Base-by-base conservation (phyloP, 2,329 filamentous ascomycete genomes). In the Neofusicoccum cordaticola region DNA sequence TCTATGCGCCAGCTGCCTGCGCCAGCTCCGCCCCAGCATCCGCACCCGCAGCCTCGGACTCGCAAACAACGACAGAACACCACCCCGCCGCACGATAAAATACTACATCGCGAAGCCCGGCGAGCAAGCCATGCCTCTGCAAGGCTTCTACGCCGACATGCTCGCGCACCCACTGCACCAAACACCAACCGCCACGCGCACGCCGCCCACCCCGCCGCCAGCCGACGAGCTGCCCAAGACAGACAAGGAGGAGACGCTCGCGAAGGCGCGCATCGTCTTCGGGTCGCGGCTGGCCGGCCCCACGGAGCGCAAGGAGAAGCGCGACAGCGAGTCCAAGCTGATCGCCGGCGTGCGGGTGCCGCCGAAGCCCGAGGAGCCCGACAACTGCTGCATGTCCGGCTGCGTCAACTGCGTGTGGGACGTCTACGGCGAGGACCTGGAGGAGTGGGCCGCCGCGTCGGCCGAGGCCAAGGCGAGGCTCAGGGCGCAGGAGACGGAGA, bases 371-470 rank as follows among this genome's bases (percentile, higher is more conserved):
- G 84, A 87, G 53, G 94, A 99, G 78, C 95, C 95, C 3, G 95
- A 98, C 72, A 97, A 99, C 74, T 99, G 95, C 84, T 99, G 95
- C 79, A 99, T 99, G 95, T 95, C 91, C 73, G 95, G 95, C 2
- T 99, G 95, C 75, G 94, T 97, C 56, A 93, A 98, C 76, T 99
- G 95, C 77, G 95, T 98, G 2, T 98, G 93, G 93, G 93, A 97
- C 71, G 83, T 87, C 62, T 98, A 89, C 77, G 85, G 93, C 8
- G 94, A 99, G 69, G 95, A 98, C 61, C 84, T 98, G 78, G 93
- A 98, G 76, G 90, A 91, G 65, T 98, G 93, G 92, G 90, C 88
- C 3, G 80, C 82, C 13, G 85, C 87, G 65, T 86, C 84, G 41
- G 80, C 82, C 3, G 84, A 89, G 72, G 92, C 92, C 0, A 85